These are phyloP conservation scores for Eucalyptus sp. DNA, from an alignment of 345 rosid genomes.

Conservation along the genomic window DNA sequence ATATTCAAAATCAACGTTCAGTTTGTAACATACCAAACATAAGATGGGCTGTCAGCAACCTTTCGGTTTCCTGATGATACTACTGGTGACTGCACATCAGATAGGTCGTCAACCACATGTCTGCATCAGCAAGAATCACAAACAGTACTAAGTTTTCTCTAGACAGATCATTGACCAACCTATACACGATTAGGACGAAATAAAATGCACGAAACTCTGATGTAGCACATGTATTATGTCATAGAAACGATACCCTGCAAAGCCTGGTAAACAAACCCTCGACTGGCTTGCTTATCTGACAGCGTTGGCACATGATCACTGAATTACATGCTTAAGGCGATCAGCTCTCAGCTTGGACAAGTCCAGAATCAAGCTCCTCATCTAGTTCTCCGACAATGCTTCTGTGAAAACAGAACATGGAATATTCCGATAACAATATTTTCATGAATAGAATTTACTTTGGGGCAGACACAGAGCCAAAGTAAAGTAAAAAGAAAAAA, in stretches of 20 bases:
- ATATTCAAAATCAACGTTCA: not conserved
- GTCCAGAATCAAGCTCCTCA: constrained; percentile 83
- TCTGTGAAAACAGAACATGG: constrained; percentile 25
- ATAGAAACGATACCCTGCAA: not conserved
- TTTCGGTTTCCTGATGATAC: not conserved
- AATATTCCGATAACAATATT: not conserved
- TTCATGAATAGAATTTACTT: not conserved
- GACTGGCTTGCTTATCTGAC: not conserved
- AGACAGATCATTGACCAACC: not conserved
- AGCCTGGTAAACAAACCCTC: not conserved
- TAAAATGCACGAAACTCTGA: not conserved
- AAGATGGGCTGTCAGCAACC: not conserved
- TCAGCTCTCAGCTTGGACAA: constrained; percentile 81
- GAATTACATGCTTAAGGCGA: constrained; percentile 79
- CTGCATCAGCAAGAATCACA: not conserved
- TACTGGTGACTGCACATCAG: not conserved
- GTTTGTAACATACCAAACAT: not conserved
- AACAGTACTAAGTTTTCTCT: not conserved
- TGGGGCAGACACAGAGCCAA: not conserved
- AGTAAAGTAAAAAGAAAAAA: not conserved
- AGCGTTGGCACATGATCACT: constrained; percentile 16
- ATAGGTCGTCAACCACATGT: not conserved
- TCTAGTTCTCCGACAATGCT: constrained; percentile 87
- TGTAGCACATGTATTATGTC: not conserved
- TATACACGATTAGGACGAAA: not conserved